Conservation (phyloP, 768 basidiomycete species). For the Leucosporidium yakuticum region DNA sequence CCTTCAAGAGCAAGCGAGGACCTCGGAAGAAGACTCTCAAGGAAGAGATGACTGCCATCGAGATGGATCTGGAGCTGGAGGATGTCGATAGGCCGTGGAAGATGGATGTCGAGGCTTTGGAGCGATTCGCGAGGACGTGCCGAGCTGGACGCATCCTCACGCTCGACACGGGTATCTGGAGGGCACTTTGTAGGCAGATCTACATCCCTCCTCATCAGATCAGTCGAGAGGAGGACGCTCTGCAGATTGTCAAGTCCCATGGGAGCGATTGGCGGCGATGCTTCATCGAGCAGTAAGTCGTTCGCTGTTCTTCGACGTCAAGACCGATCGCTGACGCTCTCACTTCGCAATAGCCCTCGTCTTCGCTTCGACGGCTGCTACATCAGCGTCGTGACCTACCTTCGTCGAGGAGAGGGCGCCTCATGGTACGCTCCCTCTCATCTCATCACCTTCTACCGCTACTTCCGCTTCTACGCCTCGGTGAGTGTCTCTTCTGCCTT, state of each 20-base stretch:
- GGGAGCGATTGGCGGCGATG: slow-evolving; percentile 35
- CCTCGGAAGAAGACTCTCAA: slow-evolving; percentile 12
- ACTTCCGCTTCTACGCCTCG: slow-evolving; percentile 10
- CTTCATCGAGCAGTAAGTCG: slow-evolving; percentile 37
- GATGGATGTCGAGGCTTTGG: slow-evolving; percentile 30
- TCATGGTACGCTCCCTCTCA: slow-evolving; percentile 30
- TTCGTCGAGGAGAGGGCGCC: slow-evolving; percentile 33
- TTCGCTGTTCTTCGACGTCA: neutral
- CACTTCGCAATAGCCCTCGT: slow-evolving; percentile 21
- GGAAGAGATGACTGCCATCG: slow-evolving; percentile 23
- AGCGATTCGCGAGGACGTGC: slow-evolving; percentile 25
- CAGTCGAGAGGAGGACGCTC: neutral
- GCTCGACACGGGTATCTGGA: slow-evolving; percentile 21
- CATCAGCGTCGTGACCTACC: slow-evolving; percentile 37
- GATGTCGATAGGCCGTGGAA: slow-evolving; percentile 18
- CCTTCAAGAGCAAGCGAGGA: slow-evolving; percentile 5
- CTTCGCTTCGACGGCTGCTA: slow-evolving; percentile 36
- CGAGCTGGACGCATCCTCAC: slow-evolving; percentile 24
- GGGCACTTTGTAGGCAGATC: slow-evolving; percentile 3
- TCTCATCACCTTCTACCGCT: slow-evolving; percentile 38
- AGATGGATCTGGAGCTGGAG: slow-evolving; percentile 22
- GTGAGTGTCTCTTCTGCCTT: neutral
- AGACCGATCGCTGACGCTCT: neutral
- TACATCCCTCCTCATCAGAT: slow-evolving; percentile 31
- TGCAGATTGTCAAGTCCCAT: slow-evolving; percentile 22